phyloP scores from a whole-genome alignment of 2,329 filamentous ascomycete species.

The Trichophyton verrucosum region DNA sequence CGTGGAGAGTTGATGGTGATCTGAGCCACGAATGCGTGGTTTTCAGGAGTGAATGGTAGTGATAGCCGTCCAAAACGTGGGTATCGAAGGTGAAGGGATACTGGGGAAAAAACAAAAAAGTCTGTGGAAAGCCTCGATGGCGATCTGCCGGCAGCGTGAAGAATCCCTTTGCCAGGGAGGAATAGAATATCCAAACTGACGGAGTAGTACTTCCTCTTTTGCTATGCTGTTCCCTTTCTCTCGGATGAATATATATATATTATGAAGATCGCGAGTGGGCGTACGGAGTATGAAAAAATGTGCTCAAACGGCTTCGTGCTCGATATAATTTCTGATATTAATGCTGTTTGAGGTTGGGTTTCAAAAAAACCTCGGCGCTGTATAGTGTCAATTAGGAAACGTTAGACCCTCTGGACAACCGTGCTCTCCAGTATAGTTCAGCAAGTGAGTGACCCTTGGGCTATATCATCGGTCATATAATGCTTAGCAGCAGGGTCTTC shows the following conservation, averaged over 20 bases:
- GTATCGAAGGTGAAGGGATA: not conserved
- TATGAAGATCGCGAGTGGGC: not conserved
- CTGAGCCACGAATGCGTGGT: not conserved
- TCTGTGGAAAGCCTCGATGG: not conserved
- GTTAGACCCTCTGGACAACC: not conserved
- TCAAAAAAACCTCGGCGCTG: not conserved
- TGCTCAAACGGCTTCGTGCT: not conserved
- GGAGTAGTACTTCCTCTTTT: not conserved
- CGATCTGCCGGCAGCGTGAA: not conserved
- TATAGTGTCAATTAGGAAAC: not conserved
- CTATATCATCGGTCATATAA: not conserved
- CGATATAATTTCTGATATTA: not conserved
- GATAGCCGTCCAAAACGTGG: slow-evolving; percentile 2
- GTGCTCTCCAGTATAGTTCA: not conserved
- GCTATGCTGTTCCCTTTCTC: not conserved
- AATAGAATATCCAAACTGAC: not conserved
- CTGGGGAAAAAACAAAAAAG: not conserved
- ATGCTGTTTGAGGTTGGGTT: not conserved
- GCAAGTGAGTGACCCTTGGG: not conserved
- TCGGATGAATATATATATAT: not conserved
- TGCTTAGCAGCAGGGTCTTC: not conserved
- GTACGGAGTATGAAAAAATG: not conserved
- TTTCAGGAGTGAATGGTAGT: not conserved
- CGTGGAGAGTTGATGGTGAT: not conserved
- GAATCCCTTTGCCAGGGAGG: not conserved